Percentiles rank a stretch among this genome's conserved stretches.
Conservation (phyloP, 129 eudicot genomes). For the Cynara cardunculus region DNA sequence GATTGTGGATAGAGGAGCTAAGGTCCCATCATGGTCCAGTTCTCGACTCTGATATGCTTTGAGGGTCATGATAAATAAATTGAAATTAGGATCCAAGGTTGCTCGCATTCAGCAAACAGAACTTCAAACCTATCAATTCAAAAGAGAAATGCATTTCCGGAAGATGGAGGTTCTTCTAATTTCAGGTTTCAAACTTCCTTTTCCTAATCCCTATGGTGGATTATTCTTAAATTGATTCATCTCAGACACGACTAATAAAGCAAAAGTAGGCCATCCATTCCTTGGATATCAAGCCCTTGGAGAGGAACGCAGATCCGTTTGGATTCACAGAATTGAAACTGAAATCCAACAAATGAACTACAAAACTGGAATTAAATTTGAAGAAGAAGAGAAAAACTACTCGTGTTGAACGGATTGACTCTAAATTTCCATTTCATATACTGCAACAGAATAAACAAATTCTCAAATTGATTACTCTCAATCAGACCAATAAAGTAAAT, state of each 20-base stretch:
- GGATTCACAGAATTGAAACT: constrained; percentile 12
- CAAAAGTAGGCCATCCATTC: background rate
- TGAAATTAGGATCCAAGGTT: background rate
- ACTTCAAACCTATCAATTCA: background rate
- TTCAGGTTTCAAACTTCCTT: constrained; percentile 1
- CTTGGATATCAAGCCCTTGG: background rate
- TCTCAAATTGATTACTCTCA: background rate
- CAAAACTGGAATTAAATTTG: background rate
- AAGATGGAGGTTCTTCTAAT: constrained; percentile 5
- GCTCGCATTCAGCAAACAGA: background rate
- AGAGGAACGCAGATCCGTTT: constrained; percentile 8
- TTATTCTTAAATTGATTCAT: background rate
- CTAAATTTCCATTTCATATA: background rate
- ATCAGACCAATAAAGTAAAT: background rate
- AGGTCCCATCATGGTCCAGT: background rate
- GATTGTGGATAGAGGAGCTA: background rate
- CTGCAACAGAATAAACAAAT: background rate
- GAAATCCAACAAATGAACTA: background rate
- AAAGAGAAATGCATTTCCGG: background rate
- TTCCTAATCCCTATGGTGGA: background rate
- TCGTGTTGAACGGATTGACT: constrained; percentile 66
- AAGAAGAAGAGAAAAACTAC: constrained; percentile 15
- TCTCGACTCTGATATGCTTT: background rate
- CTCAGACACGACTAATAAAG: background rate
- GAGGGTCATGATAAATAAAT: background rate